These are phyloP conservation scores for Plectosphaerella plurivora DNA, from an alignment of 2,329 filamentous ascomycete genomes.

Conservation along the genomic window DNA sequence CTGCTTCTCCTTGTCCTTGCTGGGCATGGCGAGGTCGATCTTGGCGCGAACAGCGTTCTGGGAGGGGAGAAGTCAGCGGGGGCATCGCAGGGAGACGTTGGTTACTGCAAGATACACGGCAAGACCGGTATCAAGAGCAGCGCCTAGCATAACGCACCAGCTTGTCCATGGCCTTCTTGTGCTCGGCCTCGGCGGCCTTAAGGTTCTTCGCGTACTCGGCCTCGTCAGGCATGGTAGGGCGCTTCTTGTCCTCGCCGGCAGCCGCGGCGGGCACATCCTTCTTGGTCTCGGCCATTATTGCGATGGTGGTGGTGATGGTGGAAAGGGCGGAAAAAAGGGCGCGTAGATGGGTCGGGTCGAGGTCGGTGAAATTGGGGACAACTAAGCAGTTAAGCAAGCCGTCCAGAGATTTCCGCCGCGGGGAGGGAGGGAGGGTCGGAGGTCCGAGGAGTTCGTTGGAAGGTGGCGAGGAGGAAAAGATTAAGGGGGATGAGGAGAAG, in stretches of 20 bases:
- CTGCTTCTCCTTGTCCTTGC: conserved; percentile 70
- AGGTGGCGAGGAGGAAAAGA: conserved; percentile 2
- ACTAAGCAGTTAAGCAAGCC: conserved; percentile 5
- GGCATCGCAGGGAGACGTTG: too few species aligned
- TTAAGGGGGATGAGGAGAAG: conserved; percentile 2
- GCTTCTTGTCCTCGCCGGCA: conserved; percentile 42
- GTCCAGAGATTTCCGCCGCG: not conserved
- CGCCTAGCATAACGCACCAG: conserved; percentile 27
- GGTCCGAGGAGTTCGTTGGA: conserved; percentile 7
- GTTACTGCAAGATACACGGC: not conserved
- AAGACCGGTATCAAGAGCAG: not conserved
- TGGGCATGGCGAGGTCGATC: conserved; percentile 76
- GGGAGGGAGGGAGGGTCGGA: conserved; percentile 2
- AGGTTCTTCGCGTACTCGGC: conserved; percentile 75
- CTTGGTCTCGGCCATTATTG: conserved; percentile 44
- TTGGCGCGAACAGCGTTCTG: conserved; percentile 86
- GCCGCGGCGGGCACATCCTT: conserved; percentile 39
- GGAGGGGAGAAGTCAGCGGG: conserved; percentile 3
- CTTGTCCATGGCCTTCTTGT: conserved; percentile 67
- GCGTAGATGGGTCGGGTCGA: conserved; percentile 2
- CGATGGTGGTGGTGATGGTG: conserved; percentile 2
- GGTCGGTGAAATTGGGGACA: conserved; percentile 6
- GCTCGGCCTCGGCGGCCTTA: conserved; percentile 80
- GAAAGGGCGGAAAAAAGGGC: conserved; percentile 7
- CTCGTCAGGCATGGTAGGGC: conserved; percentile 85